Base-by-base conservation (phyloP, 208 protist genomes). In the Herpetomonas tarakana region DNA sequence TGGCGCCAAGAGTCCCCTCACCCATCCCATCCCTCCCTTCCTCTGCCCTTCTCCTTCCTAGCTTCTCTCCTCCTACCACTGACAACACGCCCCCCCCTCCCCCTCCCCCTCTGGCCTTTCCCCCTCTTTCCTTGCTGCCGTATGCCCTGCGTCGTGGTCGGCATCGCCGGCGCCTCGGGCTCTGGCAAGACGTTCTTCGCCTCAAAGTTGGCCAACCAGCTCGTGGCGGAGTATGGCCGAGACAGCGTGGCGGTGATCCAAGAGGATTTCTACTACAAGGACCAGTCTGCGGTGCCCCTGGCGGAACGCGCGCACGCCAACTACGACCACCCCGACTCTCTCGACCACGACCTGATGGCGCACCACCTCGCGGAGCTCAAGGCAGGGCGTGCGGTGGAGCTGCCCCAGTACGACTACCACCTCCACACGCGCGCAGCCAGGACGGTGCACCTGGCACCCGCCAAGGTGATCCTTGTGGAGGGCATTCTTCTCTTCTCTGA, bases 341-440 rank as follows among this genome's bases (percentile, higher is more conserved):
- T 97, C n/a, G 92, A 97, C 41, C 86, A 83, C 31, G 65, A 81
- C 19, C 52, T 89, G 27, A 54, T 93, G 60, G 39, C 74, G 2
- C 52, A 77, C 57, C 78, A 78, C 2, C 66, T 97, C 3, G 22
- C n/a, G 12, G 55, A 73, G 54, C 62, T 97, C 25, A 78, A 80
- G 59, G 57, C 76, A 11, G 83, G 84, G 22, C 54, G 83, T 35
- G 21, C 31, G 28, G 81, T 96, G 14, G 54, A 91, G 3, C 68
- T 97, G n/a, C 95, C 93, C 21, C 74, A 79, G n/a, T 98, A 98
- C 72, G 82, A 96, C 75, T 97, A 95, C 60, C 52, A 60, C 21
- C 92, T 78, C 46, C 92, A 97, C 65, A 71, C 71, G n/a, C 67
- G 73, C 41, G 46, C 65, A 2, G 41, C 38, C 1, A 47, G 74